Conservation (phyloP, 768 basidiomycete species). For the Termitomyces heimii region DNA sequence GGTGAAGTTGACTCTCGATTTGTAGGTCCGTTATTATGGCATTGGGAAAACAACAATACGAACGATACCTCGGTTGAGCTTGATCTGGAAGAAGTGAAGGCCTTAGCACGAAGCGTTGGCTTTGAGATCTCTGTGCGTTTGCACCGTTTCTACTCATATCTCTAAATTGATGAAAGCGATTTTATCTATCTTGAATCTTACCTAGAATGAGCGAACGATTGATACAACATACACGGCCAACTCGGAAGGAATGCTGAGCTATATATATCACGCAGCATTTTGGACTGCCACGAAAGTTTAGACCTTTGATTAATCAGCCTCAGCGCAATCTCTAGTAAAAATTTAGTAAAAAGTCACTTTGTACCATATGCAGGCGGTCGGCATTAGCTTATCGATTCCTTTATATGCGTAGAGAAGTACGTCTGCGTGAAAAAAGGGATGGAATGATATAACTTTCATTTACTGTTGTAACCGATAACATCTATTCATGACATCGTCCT, state of each 20-base stretch:
- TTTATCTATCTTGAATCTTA: neutral
- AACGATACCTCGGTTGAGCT: slow-evolving; percentile 84
- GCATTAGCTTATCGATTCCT: neutral
- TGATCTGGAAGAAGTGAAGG: slow-evolving; percentile 84
- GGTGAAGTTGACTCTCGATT: neutral
- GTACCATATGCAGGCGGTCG: neutral
- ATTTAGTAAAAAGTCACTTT: neutral
- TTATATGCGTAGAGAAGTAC: neutral
- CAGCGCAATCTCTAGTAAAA: no score
- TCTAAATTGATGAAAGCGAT: neutral
- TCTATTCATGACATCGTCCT: neutral
- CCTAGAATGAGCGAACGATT: slow-evolving; percentile 73
- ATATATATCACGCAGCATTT: slow-evolving; percentile 80
- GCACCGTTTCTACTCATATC: neutral
- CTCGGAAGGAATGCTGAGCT: slow-evolving; percentile 72
- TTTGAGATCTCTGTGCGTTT: slow-evolving; percentile 71
- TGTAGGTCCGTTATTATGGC: slow-evolving; percentile 90
- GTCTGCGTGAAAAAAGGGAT: neutral
- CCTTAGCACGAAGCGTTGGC: slow-evolving; percentile 64
- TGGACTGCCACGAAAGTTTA: slow-evolving; percentile 60
- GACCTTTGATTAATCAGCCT: neutral
- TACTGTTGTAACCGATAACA: neutral
- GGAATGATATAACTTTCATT: neutral
- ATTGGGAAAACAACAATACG: slow-evolving; percentile 85
- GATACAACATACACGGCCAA: slow-evolving; percentile 87